Base-by-base conservation (phyloP, 306 rosid species). In the Malus sieversii region DNA sequence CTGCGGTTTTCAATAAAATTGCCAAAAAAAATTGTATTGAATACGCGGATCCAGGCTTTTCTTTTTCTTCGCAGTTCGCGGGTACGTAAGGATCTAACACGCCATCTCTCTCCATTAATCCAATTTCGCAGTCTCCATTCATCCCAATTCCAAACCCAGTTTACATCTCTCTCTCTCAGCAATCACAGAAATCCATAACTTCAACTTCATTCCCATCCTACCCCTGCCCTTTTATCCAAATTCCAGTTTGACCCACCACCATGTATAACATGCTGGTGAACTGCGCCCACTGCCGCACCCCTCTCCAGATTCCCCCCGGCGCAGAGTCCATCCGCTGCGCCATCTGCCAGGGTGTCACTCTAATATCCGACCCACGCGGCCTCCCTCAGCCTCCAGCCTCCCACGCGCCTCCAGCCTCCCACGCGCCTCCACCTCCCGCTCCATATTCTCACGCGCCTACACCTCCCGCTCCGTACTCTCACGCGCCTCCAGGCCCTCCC, bases 251-350 rank as follows among this genome's bases (percentile, higher is more conserved):
- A 44, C 75, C 81, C 78, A 68, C 74, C 13, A 60, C 83, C 79
- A 79, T 67, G 81, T 61, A 62, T 46, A 82, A 62, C 46, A 83
- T 92, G 96, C 84, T 92, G 5, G 89, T 95, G 55, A 87, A 90
- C 84, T 95, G 98, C 84, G 85, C 97, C 82, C 71, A 44, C 81
- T 95, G 98, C 87, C 90, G 60, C 51, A 87, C 92, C 16, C 91
- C 96, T 27, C 85, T 95, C 19, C 96, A 90, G 87, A 75, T 90
- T 3, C 98, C 98, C 12, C 82, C 87, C 1, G 97, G 96, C 55
- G 93, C 93, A 40, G 53, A 51, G 23, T 92, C 98, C 57, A 87
- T 95, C 79, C 96, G 97, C 61, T 95, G 98, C 88, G 88, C 91
- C 66, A 64, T 92, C 80, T 95, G 98, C 78, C 90, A 85, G 18